phyloP scores from a whole-genome alignment of 2,329 filamentous ascomycete genomes.

The Neonectria punicea region DNA sequence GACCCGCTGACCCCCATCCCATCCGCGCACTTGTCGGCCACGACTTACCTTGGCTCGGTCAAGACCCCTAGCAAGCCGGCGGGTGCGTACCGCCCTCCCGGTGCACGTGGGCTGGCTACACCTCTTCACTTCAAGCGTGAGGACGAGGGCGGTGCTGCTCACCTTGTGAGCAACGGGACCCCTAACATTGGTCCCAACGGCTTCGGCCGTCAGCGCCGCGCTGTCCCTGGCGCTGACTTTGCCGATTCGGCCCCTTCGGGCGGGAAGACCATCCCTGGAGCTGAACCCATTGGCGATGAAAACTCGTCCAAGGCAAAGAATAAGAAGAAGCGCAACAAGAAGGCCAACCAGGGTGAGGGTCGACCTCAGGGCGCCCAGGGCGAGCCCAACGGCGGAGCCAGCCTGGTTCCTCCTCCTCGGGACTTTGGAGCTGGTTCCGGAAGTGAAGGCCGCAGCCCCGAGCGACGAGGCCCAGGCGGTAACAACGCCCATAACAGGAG shows the following conservation, averaged over 20 bases:
- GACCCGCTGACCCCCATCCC: slow-evolving; percentile 82
- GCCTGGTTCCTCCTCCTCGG: slow-evolving; percentile 59
- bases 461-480: slow-evolving; percentile 63
- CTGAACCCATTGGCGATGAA: slow-evolving; percentile 72
- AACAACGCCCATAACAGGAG: slow-evolving; percentile 55
- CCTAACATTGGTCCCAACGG: slow-evolving; percentile 78
- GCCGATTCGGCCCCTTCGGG: slow-evolving; percentile 74
- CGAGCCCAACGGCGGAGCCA: slow-evolving; percentile 58
- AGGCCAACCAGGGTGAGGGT: slow-evolving; percentile 81
- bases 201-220: slow-evolving; percentile 80
- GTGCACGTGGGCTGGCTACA: slow-evolving; percentile 87
- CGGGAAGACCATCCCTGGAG: slow-evolving; percentile 72
- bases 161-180: slow-evolving; percentile 81
- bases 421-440: slow-evolving; percentile 52
- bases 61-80: slow-evolving; percentile 97
- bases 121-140: slow-evolving; percentile 97
- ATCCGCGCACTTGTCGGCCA: slow-evolving; percentile 82
- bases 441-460: slow-evolving; percentile 71
- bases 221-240: slow-evolving; percentile 87
- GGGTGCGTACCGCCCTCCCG: slow-evolving; percentile 95
- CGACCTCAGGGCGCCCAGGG: slow-evolving; percentile 52
- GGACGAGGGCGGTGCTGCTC: slow-evolving; percentile 93
- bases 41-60: slow-evolving; percentile 82
- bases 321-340: slow-evolving; percentile 98
- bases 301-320: slow-evolving; percentile 92